Evolutionary conservation across 1,139 yeast species (phyloP).

Genomic region (Candida labiduridarum): DNA sequence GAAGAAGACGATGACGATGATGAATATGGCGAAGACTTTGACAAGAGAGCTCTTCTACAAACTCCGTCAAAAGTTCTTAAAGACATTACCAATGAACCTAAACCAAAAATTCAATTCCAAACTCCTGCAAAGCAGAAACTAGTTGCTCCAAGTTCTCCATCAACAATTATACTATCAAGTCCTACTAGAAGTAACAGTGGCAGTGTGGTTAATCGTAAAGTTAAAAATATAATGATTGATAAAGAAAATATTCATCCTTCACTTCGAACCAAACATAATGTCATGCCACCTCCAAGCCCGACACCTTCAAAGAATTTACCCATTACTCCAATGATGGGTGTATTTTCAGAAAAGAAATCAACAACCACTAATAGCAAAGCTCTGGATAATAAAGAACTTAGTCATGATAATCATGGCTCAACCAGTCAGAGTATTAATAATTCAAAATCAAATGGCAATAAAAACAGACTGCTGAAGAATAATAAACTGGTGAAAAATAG

Average conservation of each 20-base stretch:
- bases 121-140: conserved; percentile 28
- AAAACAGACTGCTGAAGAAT: too few relatives aligned
- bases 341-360: conserved; percentile 36
- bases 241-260: conserved; percentile 5
- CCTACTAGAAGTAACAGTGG: conserved; percentile 15
- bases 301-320: conserved; percentile 38
- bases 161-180: conserved; percentile 35
- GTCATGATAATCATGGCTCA: too few relatives aligned
- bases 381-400: too few relatives aligned
- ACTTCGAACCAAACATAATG: neutral
- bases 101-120: conserved; percentile 22
- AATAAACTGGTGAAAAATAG: too few relatives aligned
- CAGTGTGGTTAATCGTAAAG: conserved; percentile 5
- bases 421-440: neutral
- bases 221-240: neutral
- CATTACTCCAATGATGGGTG: conserved; percentile 43
- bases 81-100: conserved; percentile 31
- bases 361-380: neutral
- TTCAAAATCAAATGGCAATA: neutral
- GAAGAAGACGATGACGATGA: conserved; percentile 6
- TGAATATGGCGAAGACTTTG: conserved; percentile 6
- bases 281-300: conserved; percentile 37
- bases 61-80: conserved; percentile 37
- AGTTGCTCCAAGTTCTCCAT: conserved; percentile 32
- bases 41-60: conserved; percentile 18